Evolutionary conservation across 2,329 filamentous ascomycete genomes (phyloP).

Genomic region (Fusarium subglutinans): DNA sequence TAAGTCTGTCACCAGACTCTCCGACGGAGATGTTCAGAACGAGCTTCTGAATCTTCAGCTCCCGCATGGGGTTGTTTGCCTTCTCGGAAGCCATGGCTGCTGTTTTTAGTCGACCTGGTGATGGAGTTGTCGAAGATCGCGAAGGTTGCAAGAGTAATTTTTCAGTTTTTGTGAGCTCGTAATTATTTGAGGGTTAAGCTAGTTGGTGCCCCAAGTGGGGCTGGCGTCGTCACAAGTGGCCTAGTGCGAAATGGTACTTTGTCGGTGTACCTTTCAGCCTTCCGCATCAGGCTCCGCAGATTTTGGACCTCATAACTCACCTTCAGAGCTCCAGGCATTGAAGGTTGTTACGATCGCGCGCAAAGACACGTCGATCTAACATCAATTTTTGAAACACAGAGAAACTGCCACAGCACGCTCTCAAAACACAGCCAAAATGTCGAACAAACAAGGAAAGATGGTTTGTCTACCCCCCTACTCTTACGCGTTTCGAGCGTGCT

Average conservation of each 20-base stretch:
- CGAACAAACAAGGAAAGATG: constrained; percentile 98
- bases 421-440: constrained; percentile 47
- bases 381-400: constrained; percentile 56
- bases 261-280: constrained; percentile 50
- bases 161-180: constrained; percentile 48
- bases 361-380: constrained; percentile 51
- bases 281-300: constrained; percentile 57
- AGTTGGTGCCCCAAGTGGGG: constrained; percentile 39
- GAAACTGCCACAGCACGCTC: constrained; percentile 46
- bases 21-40: constrained; percentile 99
- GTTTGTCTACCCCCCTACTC: constrained; percentile 64
- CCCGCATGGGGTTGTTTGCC: constrained; percentile 97
- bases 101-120: constrained; percentile 49
- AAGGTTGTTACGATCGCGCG: constrained; percentile 51
- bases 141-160: constrained; percentile 38
- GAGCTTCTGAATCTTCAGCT: constrained; percentile 99
- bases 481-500: constrained; percentile 44
- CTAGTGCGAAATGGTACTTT: constrained; percentile 46
- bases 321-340: constrained; percentile 57
- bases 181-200: constrained; percentile 52
- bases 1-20: constrained; percentile 99
- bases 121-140: constrained; percentile 49
- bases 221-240: background rate
- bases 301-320: constrained; percentile 53
- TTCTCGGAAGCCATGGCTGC: constrained; percentile 75